Base-by-base conservation (phyloP, 1,139 yeast species). In the Magnusiomyces magnusii region DNA sequence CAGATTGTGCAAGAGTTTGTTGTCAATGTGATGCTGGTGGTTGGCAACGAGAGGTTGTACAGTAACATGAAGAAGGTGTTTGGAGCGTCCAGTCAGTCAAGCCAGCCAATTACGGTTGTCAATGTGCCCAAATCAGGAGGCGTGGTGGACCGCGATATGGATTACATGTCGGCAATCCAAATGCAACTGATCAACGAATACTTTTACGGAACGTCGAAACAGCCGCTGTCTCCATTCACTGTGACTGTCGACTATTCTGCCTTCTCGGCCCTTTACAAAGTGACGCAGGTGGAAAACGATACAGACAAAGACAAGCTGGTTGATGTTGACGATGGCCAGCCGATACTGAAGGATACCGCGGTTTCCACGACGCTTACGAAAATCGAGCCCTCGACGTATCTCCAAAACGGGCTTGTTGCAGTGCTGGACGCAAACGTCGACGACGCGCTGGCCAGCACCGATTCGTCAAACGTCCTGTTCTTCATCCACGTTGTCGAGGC, bases 171-270 rank as follows among this genome's bases (percentile, higher is more conserved):
- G 67, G 82, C 85, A 54, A 62, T 80, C 31, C 98, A 93, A 70
- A 88, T 91, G 66, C 80, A 82, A 56, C 77, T 86, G 3, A 89
- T 93, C 58, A 84, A 84, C 68, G 95, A 91, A 68, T 95, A 93
- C 71, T 95, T 95, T 68, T 90, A 95, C 68, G 99, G 99, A 1
- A 81, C 82, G 19, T 75, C 76, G 51, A 79, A 79, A 57, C 81
- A 83, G 9, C 83, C 86, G 3, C 76, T 95, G 57, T 87, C 95
- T 3, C 99, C 99, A 0, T 85, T 80, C 65, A 82, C 88, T 0
- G 76, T 83, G 7, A 82, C 86, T 5, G 80, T 79, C 1, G 83
- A 80, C 63, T 75, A 77, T 59, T 73, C 77, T 10, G 80, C 80
- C 49, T 68, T 85, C 1, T 15, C 44, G 44, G 10, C 36, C 7